These are phyloP conservation scores for Hyaloscypha bicolor DNA, from an alignment of 495 filamentous ascomycete genomes.

Conservation along the genomic window DNA sequence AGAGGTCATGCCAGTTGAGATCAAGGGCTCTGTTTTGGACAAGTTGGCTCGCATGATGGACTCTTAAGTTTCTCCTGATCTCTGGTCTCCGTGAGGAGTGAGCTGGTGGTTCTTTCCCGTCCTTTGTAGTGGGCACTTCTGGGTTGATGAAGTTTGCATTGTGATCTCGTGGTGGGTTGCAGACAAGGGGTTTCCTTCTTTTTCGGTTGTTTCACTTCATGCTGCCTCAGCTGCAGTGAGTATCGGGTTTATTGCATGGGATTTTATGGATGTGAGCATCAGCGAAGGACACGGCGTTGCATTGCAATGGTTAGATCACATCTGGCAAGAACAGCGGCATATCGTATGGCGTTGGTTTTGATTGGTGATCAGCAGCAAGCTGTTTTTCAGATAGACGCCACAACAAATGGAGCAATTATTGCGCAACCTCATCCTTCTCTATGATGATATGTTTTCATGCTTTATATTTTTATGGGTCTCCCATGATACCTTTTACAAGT, in stretches of 20 bases:
- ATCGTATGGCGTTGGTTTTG: background rate
- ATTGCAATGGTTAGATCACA: background rate
- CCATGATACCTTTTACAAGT: no score
- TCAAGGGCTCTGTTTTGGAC: constrained; percentile 4
- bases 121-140: background rate
- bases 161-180: background rate
- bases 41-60: background rate
- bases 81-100: background rate
- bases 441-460: no score
- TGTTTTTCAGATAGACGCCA: background rate
- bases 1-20: background rate
- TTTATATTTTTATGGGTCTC: no score
- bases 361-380: background rate
- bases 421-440: background rate
- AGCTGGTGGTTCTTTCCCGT: background rate
- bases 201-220: background rate
- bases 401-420: background rate
- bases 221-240: background rate
- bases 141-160: background rate
- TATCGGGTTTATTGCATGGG: background rate
- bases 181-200: background rate
- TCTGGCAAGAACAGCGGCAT: background rate
- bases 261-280: background rate
- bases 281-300: background rate
- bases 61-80: background rate